phyloP scores from a whole-genome alignment of 2,329 filamentous ascomycete genomes.

The Ceratocystis destructans region DNA sequence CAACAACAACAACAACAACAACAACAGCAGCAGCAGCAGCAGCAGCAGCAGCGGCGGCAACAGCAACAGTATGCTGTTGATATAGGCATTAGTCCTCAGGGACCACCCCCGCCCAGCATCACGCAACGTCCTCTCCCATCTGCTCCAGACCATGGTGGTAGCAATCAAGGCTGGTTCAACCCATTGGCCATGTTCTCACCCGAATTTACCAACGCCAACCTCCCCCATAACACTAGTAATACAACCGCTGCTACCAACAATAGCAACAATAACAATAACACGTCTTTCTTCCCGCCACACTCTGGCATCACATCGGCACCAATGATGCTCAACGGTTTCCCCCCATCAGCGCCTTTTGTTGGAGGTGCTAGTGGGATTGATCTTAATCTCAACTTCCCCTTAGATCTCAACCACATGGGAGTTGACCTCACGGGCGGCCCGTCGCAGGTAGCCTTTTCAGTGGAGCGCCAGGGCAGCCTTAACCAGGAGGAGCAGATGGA shows the following conservation, averaged over 20 bases:
- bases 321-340: slow-evolving; percentile 24
- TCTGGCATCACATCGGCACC: slow-evolving; percentile 31
- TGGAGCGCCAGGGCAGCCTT: slow-evolving; percentile 51
- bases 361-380: slow-evolving; percentile 14
- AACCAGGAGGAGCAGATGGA: slow-evolving; percentile 72
- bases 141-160: slow-evolving; percentile 12
- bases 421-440: slow-evolving; percentile 16
- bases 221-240: slow-evolving; percentile 7
- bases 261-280: slow-evolving; percentile 12
- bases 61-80: slow-evolving; percentile 7
- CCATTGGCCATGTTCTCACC: slow-evolving; percentile 19
- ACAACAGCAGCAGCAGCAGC: slow-evolving; percentile 15
- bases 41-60: slow-evolving; percentile 13
- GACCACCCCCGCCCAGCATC: slow-evolving; percentile 25
- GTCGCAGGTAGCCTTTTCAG: slow-evolving; percentile 26
- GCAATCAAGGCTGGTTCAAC: slow-evolving; percentile 13
- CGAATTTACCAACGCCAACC: background rate
- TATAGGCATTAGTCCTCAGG: background rate
- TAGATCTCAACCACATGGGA: slow-evolving; percentile 24
- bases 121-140: slow-evolving; percentile 26
- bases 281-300: slow-evolving; percentile 27
- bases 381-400: slow-evolving; percentile 23
- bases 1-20: slow-evolving; percentile 21
- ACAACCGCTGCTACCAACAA: slow-evolving; percentile 4
- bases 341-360: slow-evolving; percentile 19